Evolutionary conservation across 208 protist species (phyloP), one percentile per base, ranked within the genome.

Genomic region (Trypanosoma lewisi): DNA sequence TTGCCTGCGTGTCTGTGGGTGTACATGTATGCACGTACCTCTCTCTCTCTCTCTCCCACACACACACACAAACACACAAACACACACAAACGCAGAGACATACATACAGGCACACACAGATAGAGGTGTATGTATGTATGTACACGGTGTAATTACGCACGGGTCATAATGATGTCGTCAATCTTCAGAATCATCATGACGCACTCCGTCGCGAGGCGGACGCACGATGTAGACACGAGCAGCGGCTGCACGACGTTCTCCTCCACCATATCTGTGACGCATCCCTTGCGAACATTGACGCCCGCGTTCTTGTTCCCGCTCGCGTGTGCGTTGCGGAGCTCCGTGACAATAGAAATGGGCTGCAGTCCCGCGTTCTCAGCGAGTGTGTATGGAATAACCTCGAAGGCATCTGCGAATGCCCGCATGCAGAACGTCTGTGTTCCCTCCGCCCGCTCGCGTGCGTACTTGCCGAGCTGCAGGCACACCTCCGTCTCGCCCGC

Each of bases 351-450:
- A 17, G 82, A 60, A 74, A 99, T 98, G 37, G 98, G 98, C 61
- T 98, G 79, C n/a, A 99, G 74, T 30, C 97, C 99, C 28, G 98
- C 98, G 74, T 99, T 99, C 80, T 99, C 98, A 33, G 98, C 98
- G 17, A 99, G 87, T 49, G 98, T 99, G 73, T 98, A 97, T 33
- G 98, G 98, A 59, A 99, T 97, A 28, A 99, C 82, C 75, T 99
- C 98, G 25, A 99, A 87, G 12, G 97, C 97, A 59, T 99, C 96
- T 42, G 98, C 98, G 75, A 97, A 99, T 31, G 87, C 94, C 27
- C 93, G 77, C 65, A 98, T 88, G 83, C 97, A 99, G 78, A 97
- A 98, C 8, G 63, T 67, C 31, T 96, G 67, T 23, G 93, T 83
- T 23, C 97, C 98, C 53, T 83, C 74, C 8, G 76, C 82, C 23